These are phyloP conservation scores for Dimocarpus longan DNA, from an alignment of 345 rosid species.

Conservation along the genomic window DNA sequence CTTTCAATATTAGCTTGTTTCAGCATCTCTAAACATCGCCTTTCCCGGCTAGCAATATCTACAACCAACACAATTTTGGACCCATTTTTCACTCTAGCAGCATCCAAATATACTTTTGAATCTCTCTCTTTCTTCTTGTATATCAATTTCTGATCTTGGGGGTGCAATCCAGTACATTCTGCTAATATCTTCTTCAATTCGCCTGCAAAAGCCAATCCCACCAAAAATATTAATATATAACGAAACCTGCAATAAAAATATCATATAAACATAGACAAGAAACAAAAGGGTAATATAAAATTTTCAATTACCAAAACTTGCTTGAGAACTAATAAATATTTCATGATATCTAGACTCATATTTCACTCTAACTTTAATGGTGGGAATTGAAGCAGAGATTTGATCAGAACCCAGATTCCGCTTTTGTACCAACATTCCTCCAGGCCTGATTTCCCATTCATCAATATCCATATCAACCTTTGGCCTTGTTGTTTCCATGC, in stretches of 20 bases:
- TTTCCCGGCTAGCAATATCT: slow-evolving; percentile 50
- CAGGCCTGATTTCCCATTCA: slow-evolving; percentile 65
- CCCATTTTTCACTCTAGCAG: slow-evolving; percentile 51
- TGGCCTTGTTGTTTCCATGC: slow-evolving; percentile 24
- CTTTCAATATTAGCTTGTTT: slow-evolving; percentile 49
- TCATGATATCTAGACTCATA: slow-evolving; percentile 42
- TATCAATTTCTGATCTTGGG: slow-evolving; percentile 55
- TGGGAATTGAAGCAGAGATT: slow-evolving; percentile 32
- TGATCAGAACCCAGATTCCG: slow-evolving; percentile 38
- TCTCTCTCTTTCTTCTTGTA: slow-evolving; percentile 64
- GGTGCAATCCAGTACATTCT: slow-evolving; percentile 53
- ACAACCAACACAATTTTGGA: slow-evolving; percentile 55
- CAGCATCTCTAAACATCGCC: slow-evolving; percentile 51
- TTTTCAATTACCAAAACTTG: slow-evolving; percentile 53
- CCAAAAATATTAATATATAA: background rate
- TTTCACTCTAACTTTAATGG: slow-evolving; percentile 51
- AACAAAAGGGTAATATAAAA: background rate
- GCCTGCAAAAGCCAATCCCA: slow-evolving; percentile 30
- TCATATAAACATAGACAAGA: background rate
- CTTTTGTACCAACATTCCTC: slow-evolving; percentile 73
- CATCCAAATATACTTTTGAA: slow-evolving; percentile 54
- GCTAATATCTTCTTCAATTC: slow-evolving; percentile 60
- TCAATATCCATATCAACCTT: slow-evolving; percentile 15
- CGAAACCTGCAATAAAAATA: background rate
- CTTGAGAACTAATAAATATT: slow-evolving; percentile 45